Evolutionary conservation across 768 basidiomycete species (phyloP).

Genomic region (Auricularia auricula-judae): DNA sequence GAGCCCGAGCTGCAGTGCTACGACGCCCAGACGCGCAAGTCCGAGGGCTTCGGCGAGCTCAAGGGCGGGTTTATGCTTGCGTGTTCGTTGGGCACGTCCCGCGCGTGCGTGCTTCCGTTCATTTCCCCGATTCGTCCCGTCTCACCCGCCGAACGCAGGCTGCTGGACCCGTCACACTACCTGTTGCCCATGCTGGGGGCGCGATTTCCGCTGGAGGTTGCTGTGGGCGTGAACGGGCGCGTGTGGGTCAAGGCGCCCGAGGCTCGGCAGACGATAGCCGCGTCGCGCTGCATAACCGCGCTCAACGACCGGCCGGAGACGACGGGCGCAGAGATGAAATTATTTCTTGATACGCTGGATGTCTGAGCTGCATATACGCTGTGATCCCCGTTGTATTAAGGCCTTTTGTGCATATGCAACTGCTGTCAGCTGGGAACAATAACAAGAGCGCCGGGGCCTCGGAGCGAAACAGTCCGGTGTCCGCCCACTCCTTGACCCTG

Average conservation of each 20-base stretch:
- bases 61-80: constrained; percentile 77
- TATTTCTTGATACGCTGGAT: neutral
- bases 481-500: neutral
- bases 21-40: constrained; percentile 83
- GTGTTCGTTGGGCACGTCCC: constrained; percentile 76
- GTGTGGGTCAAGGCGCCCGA: constrained; percentile 82
- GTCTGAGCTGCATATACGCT: neutral
- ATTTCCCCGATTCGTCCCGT: neutral
- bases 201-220: constrained; percentile 76
- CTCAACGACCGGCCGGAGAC: neutral
- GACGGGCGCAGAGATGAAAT: neutral
- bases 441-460: neutral
- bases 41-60: constrained; percentile 89
- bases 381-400: no score
- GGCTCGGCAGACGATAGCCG: constrained; percentile 59
- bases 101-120: constrained; percentile 47
- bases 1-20: constrained; percentile 97
- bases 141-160: constrained; percentile 28
- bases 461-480: neutral
- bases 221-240: constrained; percentile 84
- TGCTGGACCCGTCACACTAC: constrained; percentile 74
- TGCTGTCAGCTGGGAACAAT: neutral
- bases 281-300: constrained; percentile 62
- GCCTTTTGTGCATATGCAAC: no score
- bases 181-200: constrained; percentile 71